phyloP scores from a whole-genome alignment of 1,284 basidiomycete species.

The Naganishia cerealis region DNA sequence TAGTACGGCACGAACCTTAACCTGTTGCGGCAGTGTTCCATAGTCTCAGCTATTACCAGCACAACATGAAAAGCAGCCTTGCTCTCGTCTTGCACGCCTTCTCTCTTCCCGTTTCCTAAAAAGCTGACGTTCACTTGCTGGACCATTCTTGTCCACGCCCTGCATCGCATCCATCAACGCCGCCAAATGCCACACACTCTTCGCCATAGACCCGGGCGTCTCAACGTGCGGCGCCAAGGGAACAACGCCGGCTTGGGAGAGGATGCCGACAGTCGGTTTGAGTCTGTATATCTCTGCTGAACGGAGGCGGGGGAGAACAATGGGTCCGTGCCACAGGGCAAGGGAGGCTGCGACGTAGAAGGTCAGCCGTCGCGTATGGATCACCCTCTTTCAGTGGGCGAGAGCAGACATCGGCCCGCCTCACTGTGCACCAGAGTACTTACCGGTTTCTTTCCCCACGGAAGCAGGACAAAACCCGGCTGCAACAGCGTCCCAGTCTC shows the following conservation, averaged over 20 bases:
- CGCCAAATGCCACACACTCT: slow-evolving; percentile 6
- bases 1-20: no score
- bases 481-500: slow-evolving; percentile 28
- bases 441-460: slow-evolving; percentile 23
- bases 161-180: slow-evolving; percentile 23
- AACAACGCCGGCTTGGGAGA: slow-evolving; percentile 12
- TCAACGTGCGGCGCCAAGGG: slow-evolving; percentile 26
- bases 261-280: slow-evolving; percentile 16
- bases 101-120: neutral
- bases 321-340: slow-evolving; percentile 4
- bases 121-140: neutral
- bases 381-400: no score
- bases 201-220: slow-evolving; percentile 24
- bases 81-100: neutral
- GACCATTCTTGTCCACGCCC: slow-evolving; percentile 1
- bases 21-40: no score
- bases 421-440: neutral
- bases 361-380: no score
- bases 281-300: slow-evolving; percentile 16
- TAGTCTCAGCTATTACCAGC: neutral
- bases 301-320: slow-evolving; percentile 10
- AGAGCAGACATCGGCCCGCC: neutral
- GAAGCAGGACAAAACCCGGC: slow-evolving; percentile 28
- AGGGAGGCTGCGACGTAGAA: neutral
- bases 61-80: neutral